Percentiles rank a stretch among this genome's conserved stretches.
Evolutionary conservation across 805 yeast species (phyloP).

Genomic region (Suhomyces xylopsoci): DNA sequence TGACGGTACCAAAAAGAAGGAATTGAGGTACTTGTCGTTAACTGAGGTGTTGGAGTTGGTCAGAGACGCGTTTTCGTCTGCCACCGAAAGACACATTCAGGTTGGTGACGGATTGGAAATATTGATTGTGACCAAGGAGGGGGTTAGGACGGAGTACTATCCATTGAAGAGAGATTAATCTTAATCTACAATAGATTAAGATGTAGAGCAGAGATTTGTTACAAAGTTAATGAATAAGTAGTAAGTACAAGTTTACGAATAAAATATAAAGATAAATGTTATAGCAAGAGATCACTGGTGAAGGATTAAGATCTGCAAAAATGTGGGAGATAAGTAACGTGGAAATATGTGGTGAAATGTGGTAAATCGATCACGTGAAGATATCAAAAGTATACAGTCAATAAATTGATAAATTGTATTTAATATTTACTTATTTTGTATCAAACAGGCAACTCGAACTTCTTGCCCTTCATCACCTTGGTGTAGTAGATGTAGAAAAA

Average conservation of each 20-base stretch:
- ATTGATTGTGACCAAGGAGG: constrained; percentile 87
- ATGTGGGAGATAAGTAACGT: too few relatives aligned
- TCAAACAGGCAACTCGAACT: constrained; percentile 66
- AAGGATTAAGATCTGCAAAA: too few relatives aligned
- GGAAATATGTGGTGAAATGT: too few relatives aligned
- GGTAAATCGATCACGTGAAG: too few relatives aligned
- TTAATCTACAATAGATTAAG: too few relatives aligned
- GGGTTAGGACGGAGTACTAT: constrained; percentile 76
- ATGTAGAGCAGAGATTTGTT: too few relatives aligned
- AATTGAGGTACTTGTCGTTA: constrained; percentile 60
- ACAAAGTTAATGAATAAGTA: too few relatives aligned
- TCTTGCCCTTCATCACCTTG: constrained; percentile 72
- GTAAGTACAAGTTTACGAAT: too few relatives aligned
- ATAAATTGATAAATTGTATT: too few relatives aligned
- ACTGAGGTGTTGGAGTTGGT: constrained; percentile 88
- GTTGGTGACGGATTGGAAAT: constrained; percentile 97
- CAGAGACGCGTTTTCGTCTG: constrained; percentile 91
- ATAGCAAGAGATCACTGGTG: too few relatives aligned
- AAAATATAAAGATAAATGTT: too few relatives aligned
- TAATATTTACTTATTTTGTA: neutral
- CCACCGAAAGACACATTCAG: constrained; percentile 97
- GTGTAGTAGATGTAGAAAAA: constrained; percentile 89
- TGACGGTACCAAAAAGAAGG: constrained; percentile 62
- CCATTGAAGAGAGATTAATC: constrained; percentile 85
- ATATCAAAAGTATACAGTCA: too few relatives aligned